phyloP scores from a whole-genome alignment of 108 stramenopile species.

The Cyclotella baltica region DNA sequence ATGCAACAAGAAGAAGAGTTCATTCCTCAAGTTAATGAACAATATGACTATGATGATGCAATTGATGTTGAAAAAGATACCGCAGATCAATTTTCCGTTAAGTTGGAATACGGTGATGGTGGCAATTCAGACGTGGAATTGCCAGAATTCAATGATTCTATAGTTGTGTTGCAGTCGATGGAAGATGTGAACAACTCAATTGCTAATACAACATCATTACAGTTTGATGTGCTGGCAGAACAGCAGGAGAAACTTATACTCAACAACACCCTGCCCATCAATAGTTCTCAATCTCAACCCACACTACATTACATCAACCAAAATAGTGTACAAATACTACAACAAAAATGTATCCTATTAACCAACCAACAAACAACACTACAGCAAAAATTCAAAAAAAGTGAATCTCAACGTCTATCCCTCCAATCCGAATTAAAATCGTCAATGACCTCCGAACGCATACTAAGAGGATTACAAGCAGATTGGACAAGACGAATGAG shows the following conservation, averaged over 20 bases:
- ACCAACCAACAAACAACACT: conserved; percentile 19
- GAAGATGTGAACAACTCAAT: too few species aligned
- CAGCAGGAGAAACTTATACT: not conserved
- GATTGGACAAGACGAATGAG: conserved; percentile 33
- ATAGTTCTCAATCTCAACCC: not conserved
- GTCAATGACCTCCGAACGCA: conserved; percentile 20
- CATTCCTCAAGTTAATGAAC: not conserved
- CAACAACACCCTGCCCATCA: conserved; percentile 8
- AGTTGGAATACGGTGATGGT: conserved; percentile 1
- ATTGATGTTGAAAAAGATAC: not conserved
- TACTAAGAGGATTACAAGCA: conserved; percentile 30
- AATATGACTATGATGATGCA: not conserved
- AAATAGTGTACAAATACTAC: conserved; percentile 20
- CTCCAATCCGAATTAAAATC: conserved; percentile 22
- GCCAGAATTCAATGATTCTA: too few species aligned
- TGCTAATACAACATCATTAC: conserved; percentile 8
- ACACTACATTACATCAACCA: conserved; percentile 11
- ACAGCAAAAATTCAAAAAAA: conserved; percentile 24
- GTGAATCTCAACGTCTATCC: conserved; percentile 25
- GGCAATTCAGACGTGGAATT: too few species aligned
- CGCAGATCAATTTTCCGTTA: not conserved
- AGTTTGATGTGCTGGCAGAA: not conserved
- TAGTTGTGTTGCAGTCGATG: too few species aligned
- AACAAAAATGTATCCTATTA: conserved; percentile 27
- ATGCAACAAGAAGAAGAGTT: too few species aligned